A percentile compares a stretch with the other conserved stretches of the same genome.
These are phyloP conservation scores for Pezicula carpinea DNA, from an alignment of 2,329 filamentous ascomycete genomes.

Conservation along the genomic window DNA sequence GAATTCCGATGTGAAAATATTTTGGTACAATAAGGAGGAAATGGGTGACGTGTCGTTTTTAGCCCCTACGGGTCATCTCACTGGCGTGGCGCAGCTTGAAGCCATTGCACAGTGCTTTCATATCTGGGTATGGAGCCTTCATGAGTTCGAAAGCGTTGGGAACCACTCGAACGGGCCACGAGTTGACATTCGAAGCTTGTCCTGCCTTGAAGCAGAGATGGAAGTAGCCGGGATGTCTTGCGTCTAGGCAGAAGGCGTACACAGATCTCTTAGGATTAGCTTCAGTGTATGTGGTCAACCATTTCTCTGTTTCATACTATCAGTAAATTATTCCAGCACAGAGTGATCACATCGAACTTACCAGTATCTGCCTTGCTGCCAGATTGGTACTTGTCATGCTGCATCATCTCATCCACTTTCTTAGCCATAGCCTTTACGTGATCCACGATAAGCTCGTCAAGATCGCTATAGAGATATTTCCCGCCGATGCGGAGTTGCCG, in stretches of 20 bases:
- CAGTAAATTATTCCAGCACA: constrained; percentile 9
- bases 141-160: constrained; percentile 91
- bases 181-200: constrained; percentile 64
- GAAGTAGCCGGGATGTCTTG: constrained; percentile 91
- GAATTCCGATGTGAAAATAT: background rate
- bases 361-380: constrained; percentile 77
- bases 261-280: constrained; percentile 91
- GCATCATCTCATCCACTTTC: constrained; percentile 95
- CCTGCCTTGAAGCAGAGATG: constrained; percentile 95
- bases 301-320: constrained; percentile 62
- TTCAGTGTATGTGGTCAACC: constrained; percentile 92
- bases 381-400: constrained; percentile 88
- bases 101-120: constrained; percentile 91
- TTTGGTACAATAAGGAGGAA: background rate
- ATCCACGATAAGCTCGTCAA: constrained; percentile 94
- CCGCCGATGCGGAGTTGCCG: constrained; percentile 79
- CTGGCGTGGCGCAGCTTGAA: constrained; percentile 59
- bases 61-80: constrained; percentile 21
- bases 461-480: constrained; percentile 88
- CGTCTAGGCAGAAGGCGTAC: constrained; percentile 93
- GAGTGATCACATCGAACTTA: constrained; percentile 44
- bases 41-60: background rate
- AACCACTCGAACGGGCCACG: constrained; percentile 84
- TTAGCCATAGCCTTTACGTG: constrained; percentile 97
- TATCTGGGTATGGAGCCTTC: constrained; percentile 86